phyloP scores from a whole-genome alignment of 352 stramenopile genomes.

The Phytophthora europaea region DNA sequence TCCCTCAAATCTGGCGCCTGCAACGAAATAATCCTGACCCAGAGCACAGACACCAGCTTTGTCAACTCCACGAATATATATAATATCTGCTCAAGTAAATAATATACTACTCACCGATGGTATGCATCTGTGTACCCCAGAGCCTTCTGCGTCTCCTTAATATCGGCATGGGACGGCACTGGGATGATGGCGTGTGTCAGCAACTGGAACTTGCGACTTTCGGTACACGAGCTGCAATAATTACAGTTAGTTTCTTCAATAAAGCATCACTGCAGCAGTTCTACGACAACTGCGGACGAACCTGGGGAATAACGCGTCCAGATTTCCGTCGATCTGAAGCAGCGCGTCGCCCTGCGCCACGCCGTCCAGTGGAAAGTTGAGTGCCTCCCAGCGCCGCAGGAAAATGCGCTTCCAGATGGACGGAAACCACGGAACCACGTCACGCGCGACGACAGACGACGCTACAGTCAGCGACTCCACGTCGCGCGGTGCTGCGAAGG shows the following conservation, averaged over 20 bases:
- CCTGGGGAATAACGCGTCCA: conserved; percentile 61
- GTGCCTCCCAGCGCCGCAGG: conserved; percentile 58
- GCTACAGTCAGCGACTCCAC: conserved; percentile 69
- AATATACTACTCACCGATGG: conserved; percentile 51
- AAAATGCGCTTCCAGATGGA: conserved; percentile 73
- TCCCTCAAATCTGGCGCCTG: conserved; percentile 21
- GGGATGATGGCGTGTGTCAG: conserved; percentile 72
- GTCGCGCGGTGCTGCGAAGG: conserved; percentile 54
- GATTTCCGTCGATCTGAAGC: conserved; percentile 49
- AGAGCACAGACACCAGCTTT: not conserved
- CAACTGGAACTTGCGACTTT: conserved; percentile 80
- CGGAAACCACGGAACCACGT: conserved; percentile 64
- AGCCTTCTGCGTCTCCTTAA: conserved; percentile 54
- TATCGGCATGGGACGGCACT: conserved; percentile 72
- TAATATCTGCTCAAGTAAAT: not conserved
- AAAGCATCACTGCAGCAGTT: not conserved
- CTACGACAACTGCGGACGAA: conserved; percentile 14
- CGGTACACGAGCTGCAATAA: conserved; percentile 47
- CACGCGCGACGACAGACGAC: conserved; percentile 45
- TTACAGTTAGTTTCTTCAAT: conserved; percentile 3
- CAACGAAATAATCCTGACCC: conserved; percentile 49
- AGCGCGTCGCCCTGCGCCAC: conserved; percentile 18
- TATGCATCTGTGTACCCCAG: conserved; percentile 51
- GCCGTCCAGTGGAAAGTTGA: conserved; percentile 68
- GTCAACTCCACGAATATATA: not conserved